Conservation (phyloP, 306 rosid genomes). For the Cyamopsis tetragonoloba region DNA sequence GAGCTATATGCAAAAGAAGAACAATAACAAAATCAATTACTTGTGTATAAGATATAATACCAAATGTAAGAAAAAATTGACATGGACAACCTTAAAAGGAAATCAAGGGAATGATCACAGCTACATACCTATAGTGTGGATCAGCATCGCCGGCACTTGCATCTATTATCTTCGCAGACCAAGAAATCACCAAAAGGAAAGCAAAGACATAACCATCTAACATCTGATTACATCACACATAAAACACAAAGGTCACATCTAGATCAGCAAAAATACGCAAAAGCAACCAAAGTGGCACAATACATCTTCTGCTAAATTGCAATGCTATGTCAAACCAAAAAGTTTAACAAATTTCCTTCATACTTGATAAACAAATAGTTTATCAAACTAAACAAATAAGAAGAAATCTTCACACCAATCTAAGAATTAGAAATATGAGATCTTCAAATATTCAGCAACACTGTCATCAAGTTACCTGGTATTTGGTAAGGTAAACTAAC, state of each 20-base stretch:
- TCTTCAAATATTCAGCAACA: slow-evolving; percentile 3
- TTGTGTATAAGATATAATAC: not conserved
- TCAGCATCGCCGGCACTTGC: slow-evolving; percentile 86
- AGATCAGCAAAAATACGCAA: slow-evolving; percentile 11
- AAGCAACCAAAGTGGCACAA: not conserved
- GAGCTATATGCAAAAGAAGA: not conserved
- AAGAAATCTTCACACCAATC: not conserved
- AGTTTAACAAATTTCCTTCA: not conserved
- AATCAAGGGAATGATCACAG: not conserved
- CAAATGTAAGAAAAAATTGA: not conserved
- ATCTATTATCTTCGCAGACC: slow-evolving; percentile 37
- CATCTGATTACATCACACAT: slow-evolving; percentile 48
- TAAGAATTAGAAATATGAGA: not conserved
- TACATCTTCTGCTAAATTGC: not conserved
- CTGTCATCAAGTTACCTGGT: too few species aligned
- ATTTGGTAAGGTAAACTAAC: too few species aligned
- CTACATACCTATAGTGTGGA: slow-evolving; percentile 61
- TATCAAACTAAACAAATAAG: not conserved
- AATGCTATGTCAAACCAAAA: not conserved
- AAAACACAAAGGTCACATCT: slow-evolving; percentile 14
- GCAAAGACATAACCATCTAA: slow-evolving; percentile 35
- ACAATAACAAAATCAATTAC: not conserved
- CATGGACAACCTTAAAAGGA: not conserved
- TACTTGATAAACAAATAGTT: not conserved
- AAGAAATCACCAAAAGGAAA: slow-evolving; percentile 50